These are phyloP conservation scores for Grifola frondosa DNA, from an alignment of 1,284 basidiomycete species.

Conservation along the genomic window DNA sequence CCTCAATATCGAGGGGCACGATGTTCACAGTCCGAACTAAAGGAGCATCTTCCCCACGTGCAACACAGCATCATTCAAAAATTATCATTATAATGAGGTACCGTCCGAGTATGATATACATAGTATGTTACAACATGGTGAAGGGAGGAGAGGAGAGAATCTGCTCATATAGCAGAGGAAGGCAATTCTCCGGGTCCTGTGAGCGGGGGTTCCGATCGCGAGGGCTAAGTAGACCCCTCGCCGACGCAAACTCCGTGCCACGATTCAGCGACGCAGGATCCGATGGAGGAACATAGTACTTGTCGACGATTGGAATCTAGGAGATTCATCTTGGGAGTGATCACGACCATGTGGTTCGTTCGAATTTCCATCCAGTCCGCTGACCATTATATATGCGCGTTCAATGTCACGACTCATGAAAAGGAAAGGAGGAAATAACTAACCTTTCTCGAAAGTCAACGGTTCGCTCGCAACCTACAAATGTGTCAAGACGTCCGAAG, in stretches of 20 bases:
- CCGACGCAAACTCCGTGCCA: conserved; percentile 71
- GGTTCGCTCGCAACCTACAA: conserved; percentile 84
- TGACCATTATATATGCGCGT: conserved; percentile 24
- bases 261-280: conserved; percentile 65
- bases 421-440: conserved; percentile 31
- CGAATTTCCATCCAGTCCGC: conserved; percentile 94
- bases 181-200: too few relatives aligned
- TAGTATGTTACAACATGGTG: too few relatives aligned
- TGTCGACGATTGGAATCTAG: conserved; percentile 93
- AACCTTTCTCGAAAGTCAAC: conserved; percentile 90
- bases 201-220: too few relatives aligned
- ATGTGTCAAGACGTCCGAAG: neutral
- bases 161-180: too few relatives aligned
- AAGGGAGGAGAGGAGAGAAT: too few relatives aligned
- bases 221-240: conserved; percentile 68
- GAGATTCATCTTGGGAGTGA: conserved; percentile 92
- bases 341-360: conserved; percentile 90
- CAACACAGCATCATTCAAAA: too few relatives aligned
- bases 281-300: conserved; percentile 81
- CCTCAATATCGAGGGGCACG: too few relatives aligned
- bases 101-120: too few relatives aligned
- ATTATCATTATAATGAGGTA: too few relatives aligned
- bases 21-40: too few relatives aligned
- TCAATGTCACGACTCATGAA: neutral
- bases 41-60: too few relatives aligned